Evolutionary conservation across 1,284 basidiomycete genomes (phyloP).

Genomic region (Leccinum huronense): DNA sequence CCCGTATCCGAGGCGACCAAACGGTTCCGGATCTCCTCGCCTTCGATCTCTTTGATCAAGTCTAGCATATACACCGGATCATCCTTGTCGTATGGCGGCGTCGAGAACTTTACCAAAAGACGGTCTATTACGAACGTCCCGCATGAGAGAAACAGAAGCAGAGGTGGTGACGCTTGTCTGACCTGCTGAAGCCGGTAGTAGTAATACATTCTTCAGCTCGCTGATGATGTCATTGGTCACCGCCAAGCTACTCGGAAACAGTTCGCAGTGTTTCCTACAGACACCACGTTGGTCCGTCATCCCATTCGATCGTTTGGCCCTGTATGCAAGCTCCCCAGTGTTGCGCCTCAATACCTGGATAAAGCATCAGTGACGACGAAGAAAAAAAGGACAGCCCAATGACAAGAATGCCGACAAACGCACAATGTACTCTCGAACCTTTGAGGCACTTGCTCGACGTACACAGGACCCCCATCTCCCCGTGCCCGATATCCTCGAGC

Average conservation of each 20-base stretch:
- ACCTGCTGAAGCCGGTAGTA: constrained; percentile 34
- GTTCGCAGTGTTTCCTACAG: constrained; percentile 32
- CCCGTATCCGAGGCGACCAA: neutral
- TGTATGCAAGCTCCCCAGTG: constrained; percentile 27
- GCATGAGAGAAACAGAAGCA: neutral
- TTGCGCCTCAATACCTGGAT: constrained; percentile 30
- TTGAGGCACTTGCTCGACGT: constrained; percentile 22
- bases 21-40: constrained; percentile 10
- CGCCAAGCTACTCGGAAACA: constrained; percentile 29
- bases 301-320: neutral
- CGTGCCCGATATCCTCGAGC: constrained; percentile 27
- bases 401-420: constrained; percentile 17
- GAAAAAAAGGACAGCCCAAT: neutral
- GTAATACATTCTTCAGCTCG: constrained; percentile 25
- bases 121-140: constrained; percentile 22
- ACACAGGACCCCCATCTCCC: constrained; percentile 24
- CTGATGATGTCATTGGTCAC: constrained; percentile 23
- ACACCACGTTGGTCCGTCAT: neutral
- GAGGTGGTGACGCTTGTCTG: neutral
- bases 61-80: constrained; percentile 29
- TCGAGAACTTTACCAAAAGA: constrained; percentile 34
- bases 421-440: constrained; percentile 26
- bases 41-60: constrained; percentile 32
- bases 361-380: constrained; percentile 1
- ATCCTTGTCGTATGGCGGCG: constrained; percentile 29